phyloP scores from a whole-genome alignment of 139 green algal species.

The Closterium sp. region DNA sequence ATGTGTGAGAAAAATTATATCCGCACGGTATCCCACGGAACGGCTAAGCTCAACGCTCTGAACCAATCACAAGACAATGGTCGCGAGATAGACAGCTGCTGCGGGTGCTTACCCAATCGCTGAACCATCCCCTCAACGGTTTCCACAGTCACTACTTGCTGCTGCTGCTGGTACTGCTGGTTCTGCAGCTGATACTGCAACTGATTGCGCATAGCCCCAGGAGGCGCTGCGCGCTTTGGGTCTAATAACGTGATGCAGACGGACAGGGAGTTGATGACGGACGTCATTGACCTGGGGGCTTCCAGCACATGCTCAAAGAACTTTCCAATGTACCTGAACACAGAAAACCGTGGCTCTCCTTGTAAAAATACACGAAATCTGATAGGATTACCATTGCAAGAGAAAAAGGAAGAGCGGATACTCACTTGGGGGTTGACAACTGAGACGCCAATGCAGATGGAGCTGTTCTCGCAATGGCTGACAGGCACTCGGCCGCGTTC shows the following conservation, averaged over 20 bases:
- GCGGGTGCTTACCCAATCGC: constrained; percentile 39
- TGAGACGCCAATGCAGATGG: constrained; percentile 53
- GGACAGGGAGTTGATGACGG: constrained; percentile 45
- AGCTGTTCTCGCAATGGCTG: constrained; percentile 49
- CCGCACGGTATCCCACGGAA: neutral
- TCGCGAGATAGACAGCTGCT: neutral
- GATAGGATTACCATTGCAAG: too few species aligned
- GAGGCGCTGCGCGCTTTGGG: constrained; percentile 15
- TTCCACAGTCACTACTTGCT: constrained; percentile 14
- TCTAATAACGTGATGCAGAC: constrained; percentile 53
- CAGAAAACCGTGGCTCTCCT: too few species aligned
- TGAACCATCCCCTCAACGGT: constrained; percentile 53
- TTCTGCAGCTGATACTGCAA: neutral
- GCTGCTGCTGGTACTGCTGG: neutral
- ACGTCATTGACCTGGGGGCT: constrained; percentile 5
- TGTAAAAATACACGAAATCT: too few species aligned
- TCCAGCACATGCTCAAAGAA: constrained; percentile 45
- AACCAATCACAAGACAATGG: neutral
- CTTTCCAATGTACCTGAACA: constrained; percentile 18
- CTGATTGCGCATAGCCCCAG: neutral
- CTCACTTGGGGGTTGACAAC: constrained; percentile 40
- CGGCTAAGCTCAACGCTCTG: neutral
- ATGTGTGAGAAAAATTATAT: neutral
- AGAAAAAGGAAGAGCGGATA: neutral
- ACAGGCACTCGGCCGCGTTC: constrained; percentile 56